Conservation (phyloP, 2,329 filamentous ascomycete genomes). For the Hypoxylon rubiginosum region DNA sequence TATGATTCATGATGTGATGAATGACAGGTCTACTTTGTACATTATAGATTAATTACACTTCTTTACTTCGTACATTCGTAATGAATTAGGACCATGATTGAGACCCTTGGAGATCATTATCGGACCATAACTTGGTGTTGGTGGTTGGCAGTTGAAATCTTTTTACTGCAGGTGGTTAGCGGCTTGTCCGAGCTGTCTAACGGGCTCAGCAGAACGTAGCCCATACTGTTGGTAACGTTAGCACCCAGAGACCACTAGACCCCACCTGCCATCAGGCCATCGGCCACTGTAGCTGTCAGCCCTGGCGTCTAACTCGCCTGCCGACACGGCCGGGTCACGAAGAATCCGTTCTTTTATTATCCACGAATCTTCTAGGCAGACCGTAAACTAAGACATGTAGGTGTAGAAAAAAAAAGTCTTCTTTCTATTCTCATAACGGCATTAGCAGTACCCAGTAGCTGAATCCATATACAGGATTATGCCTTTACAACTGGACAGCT, state of each 20-base stretch:
- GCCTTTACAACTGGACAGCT: constrained; percentile 12
- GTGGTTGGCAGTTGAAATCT: constrained; percentile 1
- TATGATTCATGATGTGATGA: constrained; percentile 11
- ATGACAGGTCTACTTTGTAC: neutral
- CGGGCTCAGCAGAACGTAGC: neutral
- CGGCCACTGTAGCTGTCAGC: constrained; percentile 7
- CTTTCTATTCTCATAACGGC: constrained; percentile 21
- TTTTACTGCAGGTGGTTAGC: constrained; percentile 4
- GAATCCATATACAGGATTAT: constrained; percentile 11
- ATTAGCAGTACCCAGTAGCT: too few species aligned
- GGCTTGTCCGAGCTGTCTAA: constrained; percentile 10
- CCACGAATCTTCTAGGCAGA: constrained; percentile 6
- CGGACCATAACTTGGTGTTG: constrained; percentile 24
- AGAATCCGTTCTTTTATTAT: constrained; percentile 37
- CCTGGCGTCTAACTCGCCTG: constrained; percentile 14
- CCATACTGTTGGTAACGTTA: constrained; percentile 14
- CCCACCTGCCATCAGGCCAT: constrained; percentile 26
- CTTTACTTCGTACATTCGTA: neutral
- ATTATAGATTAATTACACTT: constrained; percentile 9
- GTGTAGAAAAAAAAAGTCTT: constrained; percentile 10
- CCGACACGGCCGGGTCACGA: constrained; percentile 15
- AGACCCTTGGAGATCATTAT: constrained; percentile 27
- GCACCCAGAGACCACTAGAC: constrained; percentile 26
- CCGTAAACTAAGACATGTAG: neutral
- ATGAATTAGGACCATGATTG: constrained; percentile 1